A percentile compares a stretch with the other conserved stretches of the same genome.
Evolutionary conservation across 306 rosid species (phyloP).

Genomic region (Glycine latifolia): DNA sequence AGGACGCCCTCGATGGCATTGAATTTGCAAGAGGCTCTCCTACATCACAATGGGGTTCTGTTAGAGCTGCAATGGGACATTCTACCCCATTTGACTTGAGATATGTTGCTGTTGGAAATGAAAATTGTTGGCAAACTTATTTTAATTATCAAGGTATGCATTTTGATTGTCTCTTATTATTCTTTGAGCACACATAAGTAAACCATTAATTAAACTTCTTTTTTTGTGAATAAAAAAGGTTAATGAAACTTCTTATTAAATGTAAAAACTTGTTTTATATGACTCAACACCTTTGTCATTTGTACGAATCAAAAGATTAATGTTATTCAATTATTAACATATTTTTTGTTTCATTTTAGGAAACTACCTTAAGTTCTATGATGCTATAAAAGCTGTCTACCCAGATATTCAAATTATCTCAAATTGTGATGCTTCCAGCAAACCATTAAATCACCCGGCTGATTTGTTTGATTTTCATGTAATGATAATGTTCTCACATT

Average conservation of each 20-base stretch:
- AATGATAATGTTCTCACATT: conserved; percentile 3
- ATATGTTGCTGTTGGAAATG: conserved; percentile 91
- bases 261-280: not conserved
- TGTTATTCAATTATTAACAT: not conserved
- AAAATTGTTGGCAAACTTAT: conserved; percentile 67
- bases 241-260: not conserved
- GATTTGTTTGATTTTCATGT: conserved; percentile 91
- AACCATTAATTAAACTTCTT: not conserved
- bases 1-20: conserved; percentile 92
- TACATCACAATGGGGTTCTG: conserved; percentile 77
- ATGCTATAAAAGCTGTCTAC: conserved; percentile 67
- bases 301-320: not conserved
- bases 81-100: conserved; percentile 81
- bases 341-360: conserved; percentile 51
- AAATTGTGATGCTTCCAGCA: conserved; percentile 82
- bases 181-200: not conserved
- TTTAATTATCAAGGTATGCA: conserved; percentile 69
- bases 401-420: conserved; percentile 89
- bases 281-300: not conserved
- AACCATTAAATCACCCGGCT: conserved; percentile 77
- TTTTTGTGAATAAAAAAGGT: too few relatives aligned
- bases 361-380: conserved; percentile 75
- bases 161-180: conserved; percentile 6
- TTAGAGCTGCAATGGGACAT: conserved; percentile 87
- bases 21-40: conserved; percentile 91